Conservation (phyloP, 2,329 filamentous ascomycete genomes). For the Claviceps humidiphila region DNA sequence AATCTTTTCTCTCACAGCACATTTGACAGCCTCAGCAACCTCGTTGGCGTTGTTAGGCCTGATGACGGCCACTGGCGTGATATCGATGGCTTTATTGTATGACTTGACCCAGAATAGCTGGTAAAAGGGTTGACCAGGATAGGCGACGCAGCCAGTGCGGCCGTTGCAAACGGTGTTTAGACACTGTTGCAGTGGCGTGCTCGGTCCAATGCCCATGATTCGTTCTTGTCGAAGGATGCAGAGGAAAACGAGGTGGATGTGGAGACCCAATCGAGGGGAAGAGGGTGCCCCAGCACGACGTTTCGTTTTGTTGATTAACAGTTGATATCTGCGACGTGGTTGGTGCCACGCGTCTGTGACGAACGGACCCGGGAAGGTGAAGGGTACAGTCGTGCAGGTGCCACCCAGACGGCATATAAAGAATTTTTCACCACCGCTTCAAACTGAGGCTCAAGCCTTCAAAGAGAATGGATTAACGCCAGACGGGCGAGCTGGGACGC, state of each 20-base stretch:
- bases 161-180: slow-evolving; percentile 33
- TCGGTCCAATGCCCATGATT: slow-evolving; percentile 30
- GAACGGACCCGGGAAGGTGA: neutral
- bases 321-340: neutral
- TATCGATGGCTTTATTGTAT: slow-evolving; percentile 37
- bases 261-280: neutral
- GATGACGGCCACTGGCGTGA: slow-evolving; percentile 42
- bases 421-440: neutral
- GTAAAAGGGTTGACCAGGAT: slow-evolving; percentile 29
- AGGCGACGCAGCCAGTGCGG: slow-evolving; percentile 32
- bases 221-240: neutral
- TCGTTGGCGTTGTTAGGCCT: slow-evolving; percentile 39
- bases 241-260: neutral
- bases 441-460: neutral
- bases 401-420: neutral
- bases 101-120: slow-evolving; percentile 35
- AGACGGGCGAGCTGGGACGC: neutral
- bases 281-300: neutral
- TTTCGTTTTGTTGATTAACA: neutral
- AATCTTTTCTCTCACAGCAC: slow-evolving; percentile 33
- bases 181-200: slow-evolving; percentile 29
- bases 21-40: slow-evolving; percentile 43
- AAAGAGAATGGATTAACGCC: neutral
- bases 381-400: neutral
- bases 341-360: neutral